Evolutionary conservation across 2,329 filamentous ascomycete species (phyloP), one percentile per base, ranked within the genome.

Genomic region (Penicillium sp.): DNA sequence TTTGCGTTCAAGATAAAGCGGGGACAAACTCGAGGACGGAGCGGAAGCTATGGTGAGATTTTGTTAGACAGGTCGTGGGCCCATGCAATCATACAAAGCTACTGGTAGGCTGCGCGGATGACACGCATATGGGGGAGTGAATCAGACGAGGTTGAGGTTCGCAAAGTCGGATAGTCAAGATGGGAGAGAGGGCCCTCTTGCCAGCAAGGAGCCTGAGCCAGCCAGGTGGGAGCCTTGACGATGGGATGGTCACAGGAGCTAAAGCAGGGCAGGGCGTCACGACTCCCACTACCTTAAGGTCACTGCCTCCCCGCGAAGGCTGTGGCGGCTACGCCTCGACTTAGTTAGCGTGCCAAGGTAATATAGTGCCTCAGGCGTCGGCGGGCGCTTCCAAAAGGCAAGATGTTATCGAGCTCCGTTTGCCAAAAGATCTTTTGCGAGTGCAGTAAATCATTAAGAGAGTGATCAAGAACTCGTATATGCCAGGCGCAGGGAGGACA

Each of bases 151-250:
- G n/a, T 26, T 23, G 13, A 62, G 17, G 46, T 38, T 56, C 53
- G 23, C 31, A 44, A 38, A 54, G 48, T 7, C n/a, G 26, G 52
- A 13, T 35, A 30, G 21, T 5, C 17, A 8, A 60, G 19, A 55
- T 46, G n/a, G 44, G 26, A 52, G 23, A 41, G 58, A 35, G 31
- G 50, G 21, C 65, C 64, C 64, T 66, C 65, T 67, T 64, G 52
- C 67, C 66, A 69, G 67, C 65, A 67, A 70, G 67, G 64, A 68
- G 60, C 59, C 62, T 63, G 64, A 66, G n/a, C 66, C 67, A 67
- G 66, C 57, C 60, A 69, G 60, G 60, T 56, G 61, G 48, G 55
- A 61, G 63, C 50, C 51, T 61, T 58, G 51, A 55, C 44, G 50
- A 52, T 57, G 38, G 41, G 23, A 52, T 45, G 52, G 17, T 44